Conservation (phyloP, 2,329 filamentous ascomycete genomes). For the Diaporthe vexans region DNA sequence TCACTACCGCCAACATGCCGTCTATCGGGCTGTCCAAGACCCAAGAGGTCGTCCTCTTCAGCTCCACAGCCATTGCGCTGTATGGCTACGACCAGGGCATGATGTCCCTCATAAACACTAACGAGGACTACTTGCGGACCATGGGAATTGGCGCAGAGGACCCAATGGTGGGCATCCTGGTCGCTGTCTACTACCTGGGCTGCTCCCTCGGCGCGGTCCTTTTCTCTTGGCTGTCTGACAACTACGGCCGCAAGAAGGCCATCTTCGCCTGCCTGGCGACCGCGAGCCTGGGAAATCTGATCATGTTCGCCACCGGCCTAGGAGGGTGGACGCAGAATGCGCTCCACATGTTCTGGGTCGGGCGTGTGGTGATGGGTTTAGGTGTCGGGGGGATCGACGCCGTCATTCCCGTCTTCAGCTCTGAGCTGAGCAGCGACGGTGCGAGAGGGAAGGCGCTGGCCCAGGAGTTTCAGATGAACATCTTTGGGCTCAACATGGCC, state of each 20-base stretch:
- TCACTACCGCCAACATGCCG: slow-evolving; percentile 26
- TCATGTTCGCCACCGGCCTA: slow-evolving; percentile 41
- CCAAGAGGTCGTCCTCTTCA: slow-evolving; percentile 54
- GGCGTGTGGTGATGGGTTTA: slow-evolving; percentile 54
- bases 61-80: slow-evolving; percentile 55
- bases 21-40: slow-evolving; percentile 49
- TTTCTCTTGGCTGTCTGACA: slow-evolving; percentile 39
- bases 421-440: slow-evolving; percentile 69
- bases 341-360: slow-evolving; percentile 41
- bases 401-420: slow-evolving; percentile 72
- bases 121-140: slow-evolving; percentile 64
- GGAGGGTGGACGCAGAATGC: slow-evolving; percentile 35
- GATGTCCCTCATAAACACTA: slow-evolving; percentile 54
- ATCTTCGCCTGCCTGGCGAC: slow-evolving; percentile 41
- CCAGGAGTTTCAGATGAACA: slow-evolving; percentile 76
- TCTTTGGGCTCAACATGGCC: slow-evolving; percentile 72
- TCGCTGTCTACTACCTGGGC: slow-evolving; percentile 71
- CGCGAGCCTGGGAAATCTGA: slow-evolving; percentile 38
- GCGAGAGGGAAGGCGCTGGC: slow-evolving; percentile 70
- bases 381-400: slow-evolving; percentile 73
- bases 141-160: slow-evolving; percentile 62
- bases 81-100: slow-evolving; percentile 54
- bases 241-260: slow-evolving; percentile 38
- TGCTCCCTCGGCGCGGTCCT: slow-evolving; percentile 67
- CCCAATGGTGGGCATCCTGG: slow-evolving; percentile 58